Evolutionary conservation across 1,139 yeast species (phyloP).

Genomic region (Debaryomyces sp.): DNA sequence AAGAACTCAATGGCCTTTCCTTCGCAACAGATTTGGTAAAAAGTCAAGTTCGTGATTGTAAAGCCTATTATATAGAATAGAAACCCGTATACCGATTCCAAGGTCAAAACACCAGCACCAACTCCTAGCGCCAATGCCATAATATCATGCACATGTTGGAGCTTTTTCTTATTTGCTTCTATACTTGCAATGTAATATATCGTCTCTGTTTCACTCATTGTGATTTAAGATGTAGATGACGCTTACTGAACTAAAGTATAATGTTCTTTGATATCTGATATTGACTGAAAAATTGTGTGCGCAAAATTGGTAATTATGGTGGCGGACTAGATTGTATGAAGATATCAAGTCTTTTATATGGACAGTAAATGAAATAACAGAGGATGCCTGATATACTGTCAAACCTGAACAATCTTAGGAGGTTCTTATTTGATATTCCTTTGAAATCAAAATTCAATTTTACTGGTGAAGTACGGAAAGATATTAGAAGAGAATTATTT

Average conservation of each 20-base stretch:
- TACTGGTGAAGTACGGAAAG: slow-evolving; percentile 33
- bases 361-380: not conserved
- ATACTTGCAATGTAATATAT: slow-evolving; percentile 27
- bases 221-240: not conserved
- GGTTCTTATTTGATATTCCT: slow-evolving; percentile 40
- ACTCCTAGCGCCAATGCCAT: slow-evolving; percentile 69
- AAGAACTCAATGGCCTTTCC: slow-evolving; percentile 51
- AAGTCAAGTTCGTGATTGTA: slow-evolving; percentile 43
- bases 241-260: not conserved
- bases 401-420: slow-evolving; percentile 16
- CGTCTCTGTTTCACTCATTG: slow-evolving; percentile 9
- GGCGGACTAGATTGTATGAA: slow-evolving; percentile 8
- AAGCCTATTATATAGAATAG: slow-evolving; percentile 57
- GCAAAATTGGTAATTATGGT: slow-evolving; percentile 7
- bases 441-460: slow-evolving; percentile 37
- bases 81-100: slow-evolving; percentile 68
- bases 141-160: slow-evolving; percentile 62
- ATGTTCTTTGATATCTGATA: not conserved
- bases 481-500: slow-evolving; percentile 54
- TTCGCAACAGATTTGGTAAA: slow-evolving; percentile 45
- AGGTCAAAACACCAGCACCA: slow-evolving; percentile 70
- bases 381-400: slow-evolving; percentile 4
- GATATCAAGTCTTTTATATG: not conserved
- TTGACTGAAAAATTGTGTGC: slow-evolving; percentile 4
- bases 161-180: slow-evolving; percentile 39